Conservation (phyloP, 2,329 filamentous ascomycete species). For the Coniochaeta hoffmannii region DNA sequence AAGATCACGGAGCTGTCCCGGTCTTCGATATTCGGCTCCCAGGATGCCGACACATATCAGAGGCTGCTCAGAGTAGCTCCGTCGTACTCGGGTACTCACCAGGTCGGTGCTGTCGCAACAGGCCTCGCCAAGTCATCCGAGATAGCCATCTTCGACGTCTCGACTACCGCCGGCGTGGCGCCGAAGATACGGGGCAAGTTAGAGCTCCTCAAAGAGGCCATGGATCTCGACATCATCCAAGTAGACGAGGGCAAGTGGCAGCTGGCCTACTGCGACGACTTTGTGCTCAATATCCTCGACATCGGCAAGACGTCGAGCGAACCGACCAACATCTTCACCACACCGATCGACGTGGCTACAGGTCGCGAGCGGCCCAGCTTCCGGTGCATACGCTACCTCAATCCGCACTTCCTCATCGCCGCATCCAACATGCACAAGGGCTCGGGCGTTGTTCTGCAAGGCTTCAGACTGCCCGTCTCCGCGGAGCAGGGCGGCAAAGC, state of each 20-base stretch:
- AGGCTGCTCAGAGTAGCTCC: constrained; percentile 47
- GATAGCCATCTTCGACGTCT: constrained; percentile 70
- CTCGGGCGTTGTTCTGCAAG: constrained; percentile 49
- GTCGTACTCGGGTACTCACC: constrained; percentile 39
- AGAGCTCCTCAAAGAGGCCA: constrained; percentile 48
- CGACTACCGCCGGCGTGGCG: constrained; percentile 41
- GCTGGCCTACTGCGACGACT: constrained; percentile 71
- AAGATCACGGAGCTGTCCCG: constrained; percentile 46
- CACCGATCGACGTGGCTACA: constrained; percentile 34
- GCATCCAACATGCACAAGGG: constrained; percentile 52
- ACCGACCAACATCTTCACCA: constrained; percentile 48
- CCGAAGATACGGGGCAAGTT: constrained; percentile 42
- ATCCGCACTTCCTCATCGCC: constrained; percentile 48
- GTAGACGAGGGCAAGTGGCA: constrained; percentile 55
- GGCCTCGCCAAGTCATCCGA: constrained; percentile 70
- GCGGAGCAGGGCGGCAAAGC: constrained; percentile 5
- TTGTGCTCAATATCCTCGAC: constrained; percentile 63
- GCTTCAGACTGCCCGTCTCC: constrained; percentile 41
- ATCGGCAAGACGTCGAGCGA: constrained; percentile 41
- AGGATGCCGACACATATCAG: constrained; percentile 50
- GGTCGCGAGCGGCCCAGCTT: constrained; percentile 42
- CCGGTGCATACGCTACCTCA: constrained; percentile 52
- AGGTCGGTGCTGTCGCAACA: constrained; percentile 72
- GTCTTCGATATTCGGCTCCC: constrained; percentile 42
- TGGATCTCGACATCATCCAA: constrained; percentile 64